Conservation (phyloP, 495 filamentous ascomycete species). For the Xylaria longipes region DNA sequence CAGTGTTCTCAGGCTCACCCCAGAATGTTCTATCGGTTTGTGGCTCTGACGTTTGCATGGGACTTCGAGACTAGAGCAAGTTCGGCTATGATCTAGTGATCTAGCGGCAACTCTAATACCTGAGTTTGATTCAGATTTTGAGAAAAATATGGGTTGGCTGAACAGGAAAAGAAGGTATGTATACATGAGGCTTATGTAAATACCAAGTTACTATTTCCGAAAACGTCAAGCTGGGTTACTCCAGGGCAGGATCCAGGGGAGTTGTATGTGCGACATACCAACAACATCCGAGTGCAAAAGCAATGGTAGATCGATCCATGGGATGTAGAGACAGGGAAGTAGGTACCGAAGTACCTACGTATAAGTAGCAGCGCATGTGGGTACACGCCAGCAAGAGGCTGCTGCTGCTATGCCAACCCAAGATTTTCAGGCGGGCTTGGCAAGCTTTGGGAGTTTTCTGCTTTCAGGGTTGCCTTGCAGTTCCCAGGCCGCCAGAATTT, state of each 20-base stretch:
- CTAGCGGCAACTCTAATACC: neutral
- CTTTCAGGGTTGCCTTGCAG: conserved; percentile 23
- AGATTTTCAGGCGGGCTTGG: conserved; percentile 11
- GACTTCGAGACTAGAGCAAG: neutral
- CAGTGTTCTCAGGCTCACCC: neutral
- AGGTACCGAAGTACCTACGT: neutral
- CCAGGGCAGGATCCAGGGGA: neutral
- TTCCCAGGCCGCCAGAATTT: conserved; percentile 22
- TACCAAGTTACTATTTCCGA: neutral
- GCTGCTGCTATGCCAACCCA: conserved; percentile 7
- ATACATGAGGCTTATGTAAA: conserved; percentile 10
- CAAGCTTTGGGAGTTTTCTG: neutral
- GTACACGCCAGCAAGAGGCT: neutral
- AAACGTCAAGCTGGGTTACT: neutral
- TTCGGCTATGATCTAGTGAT: conserved; percentile 2
- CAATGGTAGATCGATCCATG: too few relatives aligned
- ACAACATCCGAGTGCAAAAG: too few relatives aligned
- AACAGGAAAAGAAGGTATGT: neutral
- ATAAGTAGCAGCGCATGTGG: neutral
- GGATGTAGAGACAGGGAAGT: too few relatives aligned
- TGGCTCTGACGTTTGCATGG: conserved; percentile 18
- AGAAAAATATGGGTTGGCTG: neutral
- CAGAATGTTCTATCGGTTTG: conserved; percentile 20
- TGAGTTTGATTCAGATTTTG: neutral
- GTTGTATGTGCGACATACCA: neutral